A percentile compares a stretch with the other conserved stretches of the same genome.
Evolutionary conservation across 495 filamentous ascomycete genomes (phyloP).

Genomic region (Penicillium roqueforti): DNA sequence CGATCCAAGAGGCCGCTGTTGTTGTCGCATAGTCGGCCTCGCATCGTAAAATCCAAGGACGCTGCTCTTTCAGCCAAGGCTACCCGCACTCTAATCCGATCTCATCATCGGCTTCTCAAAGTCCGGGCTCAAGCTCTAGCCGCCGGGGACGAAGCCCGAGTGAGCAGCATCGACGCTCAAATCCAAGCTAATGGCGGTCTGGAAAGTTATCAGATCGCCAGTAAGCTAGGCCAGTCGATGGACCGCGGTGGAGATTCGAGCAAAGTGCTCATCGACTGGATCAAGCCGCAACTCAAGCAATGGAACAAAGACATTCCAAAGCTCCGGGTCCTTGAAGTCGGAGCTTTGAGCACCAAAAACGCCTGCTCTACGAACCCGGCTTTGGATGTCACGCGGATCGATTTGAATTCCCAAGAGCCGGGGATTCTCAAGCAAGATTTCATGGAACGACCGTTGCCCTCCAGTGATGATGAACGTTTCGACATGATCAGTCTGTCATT

Average conservation of each 20-base stretch:
- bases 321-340: conserved; percentile 78
- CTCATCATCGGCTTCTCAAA: conserved; percentile 82
- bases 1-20: conserved; percentile 41
- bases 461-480: conserved; percentile 58
- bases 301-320: conserved; percentile 25
- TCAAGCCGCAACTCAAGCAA: conserved; percentile 45
- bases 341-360: conserved; percentile 80
- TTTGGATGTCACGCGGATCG: conserved; percentile 80
- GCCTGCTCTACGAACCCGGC: conserved; percentile 66
- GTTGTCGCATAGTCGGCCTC: conserved; percentile 69
- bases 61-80: conserved; percentile 71
- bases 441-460: conserved; percentile 79
- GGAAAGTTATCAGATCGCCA: conserved; percentile 80
- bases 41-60: conserved; percentile 46
- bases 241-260: conserved; percentile 90
- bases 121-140: conserved; percentile 60
- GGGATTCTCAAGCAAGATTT: conserved; percentile 88
- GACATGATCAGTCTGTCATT: conserved; percentile 91
- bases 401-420: conserved; percentile 78
- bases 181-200: conserved; percentile 73
- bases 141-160: conserved; percentile 55
- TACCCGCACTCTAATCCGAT: conserved; percentile 75
- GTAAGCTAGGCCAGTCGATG: conserved; percentile 77
- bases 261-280: conserved; percentile 80
- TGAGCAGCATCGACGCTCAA: conserved; percentile 51